Conservation (phyloP, 257 asterid species). For the Petunia secreta region DNA sequence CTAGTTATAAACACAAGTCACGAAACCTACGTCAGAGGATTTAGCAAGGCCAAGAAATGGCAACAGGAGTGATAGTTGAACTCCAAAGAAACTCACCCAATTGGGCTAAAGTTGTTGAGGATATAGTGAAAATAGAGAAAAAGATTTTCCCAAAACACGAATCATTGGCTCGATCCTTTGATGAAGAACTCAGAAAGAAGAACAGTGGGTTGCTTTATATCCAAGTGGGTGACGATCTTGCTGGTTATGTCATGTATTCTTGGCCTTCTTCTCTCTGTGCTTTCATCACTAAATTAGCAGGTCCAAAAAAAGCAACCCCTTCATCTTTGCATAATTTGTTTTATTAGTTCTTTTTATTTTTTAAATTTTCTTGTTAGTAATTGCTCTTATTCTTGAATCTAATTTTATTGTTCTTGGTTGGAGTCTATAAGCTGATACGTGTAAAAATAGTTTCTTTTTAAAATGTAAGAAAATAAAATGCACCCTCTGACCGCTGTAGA, state of each 20-base stretch:
- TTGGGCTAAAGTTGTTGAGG: slow-evolving; percentile 57
- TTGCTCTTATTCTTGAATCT: neutral
- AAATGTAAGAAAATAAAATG: neutral
- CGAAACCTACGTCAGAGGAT: neutral
- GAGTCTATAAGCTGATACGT: neutral
- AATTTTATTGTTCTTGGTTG: neutral
- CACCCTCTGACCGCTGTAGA: too few species aligned
- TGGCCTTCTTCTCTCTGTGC: slow-evolving; percentile 85
- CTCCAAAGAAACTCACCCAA: slow-evolving; percentile 56
- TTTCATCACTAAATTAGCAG: slow-evolving; percentile 86
- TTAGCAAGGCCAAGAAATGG: neutral
- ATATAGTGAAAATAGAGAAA: slow-evolving; percentile 77
- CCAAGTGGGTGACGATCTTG: slow-evolving; percentile 55
- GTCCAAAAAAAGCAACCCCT: slow-evolving; percentile 28
- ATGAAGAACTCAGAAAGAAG: slow-evolving; percentile 68
- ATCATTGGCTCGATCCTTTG: slow-evolving; percentile 74
- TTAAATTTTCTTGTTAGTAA: neutral
- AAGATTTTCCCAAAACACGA: slow-evolving; percentile 87
- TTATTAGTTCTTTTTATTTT: neutral
- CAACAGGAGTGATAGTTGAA: slow-evolving; percentile 44
- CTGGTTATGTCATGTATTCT: slow-evolving; percentile 82
- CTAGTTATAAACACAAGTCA: too few species aligned
- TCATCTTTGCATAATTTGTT: neutral
- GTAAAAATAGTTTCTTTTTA: neutral
- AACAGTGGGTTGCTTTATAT: slow-evolving; percentile 65